phyloP scores from a whole-genome alignment of 169 alveolate genomes.

The Prorocentrum cordatum region DNA sequence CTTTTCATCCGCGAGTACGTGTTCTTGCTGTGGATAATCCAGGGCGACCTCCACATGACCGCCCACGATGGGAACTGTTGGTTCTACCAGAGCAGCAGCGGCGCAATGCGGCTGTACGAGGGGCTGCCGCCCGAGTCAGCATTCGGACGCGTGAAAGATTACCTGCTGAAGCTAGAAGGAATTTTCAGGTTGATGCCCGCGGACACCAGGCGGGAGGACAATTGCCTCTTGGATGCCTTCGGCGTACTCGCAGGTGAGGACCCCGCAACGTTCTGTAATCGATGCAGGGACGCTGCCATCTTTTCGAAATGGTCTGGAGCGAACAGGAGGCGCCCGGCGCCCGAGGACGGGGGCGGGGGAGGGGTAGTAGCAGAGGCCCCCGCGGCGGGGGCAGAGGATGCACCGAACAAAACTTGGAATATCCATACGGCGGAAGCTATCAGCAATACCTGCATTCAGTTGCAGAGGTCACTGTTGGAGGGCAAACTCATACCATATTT shows the following conservation, averaged over 20 bases:
- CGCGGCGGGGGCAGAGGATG: neutral
- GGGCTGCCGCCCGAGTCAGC: conserved; percentile 14
- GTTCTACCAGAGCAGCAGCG: neutral
- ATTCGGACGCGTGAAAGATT: neutral
- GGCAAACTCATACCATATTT: neutral
- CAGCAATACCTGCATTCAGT: neutral
- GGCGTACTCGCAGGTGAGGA: neutral
- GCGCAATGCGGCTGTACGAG: neutral
- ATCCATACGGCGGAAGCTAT: neutral
- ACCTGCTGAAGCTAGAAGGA: neutral
- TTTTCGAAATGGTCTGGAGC: too few relatives aligned
- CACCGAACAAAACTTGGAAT: neutral
- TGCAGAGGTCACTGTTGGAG: neutral
- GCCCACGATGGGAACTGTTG: neutral
- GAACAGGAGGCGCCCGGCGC: neutral
- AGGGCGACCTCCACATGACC: neutral
- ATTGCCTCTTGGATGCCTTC: too few relatives aligned
- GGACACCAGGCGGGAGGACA: neutral
- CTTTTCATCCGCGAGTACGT: neutral
- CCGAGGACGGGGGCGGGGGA: neutral
- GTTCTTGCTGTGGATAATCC: neutral
- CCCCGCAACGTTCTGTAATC: neutral
- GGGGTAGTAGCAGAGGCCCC: too few relatives aligned
- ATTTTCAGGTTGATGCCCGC: neutral
- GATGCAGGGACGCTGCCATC: neutral